Conservation (phyloP, 2,329 filamentous ascomycete species). For the Microsporum canis region DNA sequence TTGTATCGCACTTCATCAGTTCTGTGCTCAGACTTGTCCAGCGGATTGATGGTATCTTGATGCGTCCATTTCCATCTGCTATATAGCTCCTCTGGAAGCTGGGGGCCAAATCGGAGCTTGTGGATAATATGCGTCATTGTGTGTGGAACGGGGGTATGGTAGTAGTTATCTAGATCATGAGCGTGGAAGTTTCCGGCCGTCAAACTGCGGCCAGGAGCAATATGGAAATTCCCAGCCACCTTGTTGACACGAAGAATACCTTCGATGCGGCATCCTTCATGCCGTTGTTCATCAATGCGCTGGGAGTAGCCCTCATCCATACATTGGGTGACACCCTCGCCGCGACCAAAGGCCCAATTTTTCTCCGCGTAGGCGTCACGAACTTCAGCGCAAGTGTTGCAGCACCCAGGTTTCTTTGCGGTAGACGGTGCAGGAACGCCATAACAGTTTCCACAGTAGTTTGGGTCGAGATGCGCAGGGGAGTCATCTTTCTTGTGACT, state of each 20-base stretch:
- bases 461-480: slow-evolving; percentile 69
- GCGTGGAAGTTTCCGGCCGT: slow-evolving; percentile 95
- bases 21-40: slow-evolving; percentile 66
- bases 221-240: slow-evolving; percentile 96
- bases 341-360: slow-evolving; percentile 88
- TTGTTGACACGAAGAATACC: slow-evolving; percentile 92
- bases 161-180: slow-evolving; percentile 94
- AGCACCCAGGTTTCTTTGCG: slow-evolving; percentile 75
- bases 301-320: slow-evolving; percentile 87
- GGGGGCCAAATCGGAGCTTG: slow-evolving; percentile 81
- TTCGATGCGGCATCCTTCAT: slow-evolving; percentile 89
- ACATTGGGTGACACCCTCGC: slow-evolving; percentile 90
- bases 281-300: slow-evolving; percentile 72
- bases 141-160: slow-evolving; percentile 62
- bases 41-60: slow-evolving; percentile 74
- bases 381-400: slow-evolving; percentile 94
- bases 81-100: slow-evolving; percentile 62
- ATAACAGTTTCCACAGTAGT: slow-evolving; percentile 91
- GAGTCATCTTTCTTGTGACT: slow-evolving; percentile 58
- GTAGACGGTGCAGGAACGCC: slow-evolving; percentile 63
- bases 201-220: slow-evolving; percentile 91
- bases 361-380: slow-evolving; percentile 82
- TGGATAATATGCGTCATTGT: slow-evolving; percentile 86
- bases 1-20: slow-evolving; percentile 79
- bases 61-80: slow-evolving; percentile 63